A percentile compares a stretch with the other conserved stretches of the same genome.
Conservation (phyloP, 768 basidiomycete genomes). For the Pleurotus cornucopiae region DNA sequence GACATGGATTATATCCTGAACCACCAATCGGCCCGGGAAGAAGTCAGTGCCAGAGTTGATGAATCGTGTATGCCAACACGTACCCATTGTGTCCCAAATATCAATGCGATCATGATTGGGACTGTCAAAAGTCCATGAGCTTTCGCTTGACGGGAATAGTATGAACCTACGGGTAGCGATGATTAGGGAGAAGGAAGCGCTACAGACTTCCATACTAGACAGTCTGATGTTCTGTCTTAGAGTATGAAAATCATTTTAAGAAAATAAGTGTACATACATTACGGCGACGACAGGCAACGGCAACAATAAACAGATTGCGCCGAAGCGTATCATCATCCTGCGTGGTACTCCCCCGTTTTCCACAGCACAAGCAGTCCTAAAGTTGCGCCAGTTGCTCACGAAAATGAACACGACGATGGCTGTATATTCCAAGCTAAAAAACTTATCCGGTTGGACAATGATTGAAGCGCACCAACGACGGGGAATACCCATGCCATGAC, state of each 20-base stretch:
- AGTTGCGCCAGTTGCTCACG: conserved; percentile 9
- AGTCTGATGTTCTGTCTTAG: neutral
- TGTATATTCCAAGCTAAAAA: conserved; percentile 8
- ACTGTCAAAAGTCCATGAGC: conserved; percentile 7
- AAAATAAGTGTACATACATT: neutral
- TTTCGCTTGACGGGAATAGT: neutral
- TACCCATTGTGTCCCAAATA: conserved; percentile 19
- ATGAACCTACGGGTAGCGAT: conserved; percentile 3
- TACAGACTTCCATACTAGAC: neutral
- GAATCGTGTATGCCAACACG: neutral
- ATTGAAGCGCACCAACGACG: conserved; percentile 12
- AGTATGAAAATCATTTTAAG: neutral
- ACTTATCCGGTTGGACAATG: too few relatives aligned
- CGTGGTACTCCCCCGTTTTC: conserved; percentile 7
- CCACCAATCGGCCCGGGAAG: neutral
- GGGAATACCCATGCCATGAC: conserved; percentile 10
- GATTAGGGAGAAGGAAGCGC: neutral
- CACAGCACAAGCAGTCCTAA: neutral
- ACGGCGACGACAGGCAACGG: conserved; percentile 2
- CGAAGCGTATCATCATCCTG: conserved; percentile 16
- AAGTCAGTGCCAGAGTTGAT: neutral
- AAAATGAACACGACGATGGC: conserved; percentile 14
- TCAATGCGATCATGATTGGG: conserved; percentile 14
- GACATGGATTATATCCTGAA: conserved; percentile 10
- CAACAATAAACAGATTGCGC: conserved; percentile 8